These are phyloP conservation scores for Fonsecaea pedrosoi DNA, from an alignment of 2,329 filamentous ascomycete species.

Conservation along the genomic window DNA sequence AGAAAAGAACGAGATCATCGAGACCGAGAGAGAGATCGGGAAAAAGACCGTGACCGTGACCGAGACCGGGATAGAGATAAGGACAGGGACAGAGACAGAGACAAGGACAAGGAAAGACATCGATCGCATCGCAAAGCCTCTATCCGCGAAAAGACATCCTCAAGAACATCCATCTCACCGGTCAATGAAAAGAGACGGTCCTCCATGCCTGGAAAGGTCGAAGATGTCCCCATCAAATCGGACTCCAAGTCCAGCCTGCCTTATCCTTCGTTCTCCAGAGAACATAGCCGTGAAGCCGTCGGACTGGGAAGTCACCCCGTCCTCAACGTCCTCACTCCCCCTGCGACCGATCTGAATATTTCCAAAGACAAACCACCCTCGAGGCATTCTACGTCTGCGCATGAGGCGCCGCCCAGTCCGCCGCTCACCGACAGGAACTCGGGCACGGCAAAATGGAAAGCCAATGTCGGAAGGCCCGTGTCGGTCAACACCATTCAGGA, in stretches of 20 bases:
- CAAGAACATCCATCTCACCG: constrained; percentile 41
- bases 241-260: constrained; percentile 63
- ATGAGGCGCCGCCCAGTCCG: constrained; percentile 55
- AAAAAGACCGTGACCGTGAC: constrained; percentile 22
- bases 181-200: constrained; percentile 40
- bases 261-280: constrained; percentile 86
- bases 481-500: constrained; percentile 41
- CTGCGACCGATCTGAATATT: constrained; percentile 71
- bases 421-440: constrained; percentile 54
- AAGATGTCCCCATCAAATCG: constrained; percentile 29
- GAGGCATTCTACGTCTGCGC: constrained; percentile 32
- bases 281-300: constrained; percentile 86
- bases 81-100: constrained; percentile 30
- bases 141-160: constrained; percentile 36
- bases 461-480: constrained; percentile 42
- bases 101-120: constrained; percentile 33
- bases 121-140: constrained; percentile 35
- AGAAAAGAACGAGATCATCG: constrained; percentile 31
- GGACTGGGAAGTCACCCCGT: constrained; percentile 61
- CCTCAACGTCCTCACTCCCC: constrained; percentile 66
- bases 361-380: constrained; percentile 50
- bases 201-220: constrained; percentile 41
- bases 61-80: constrained; percentile 27
- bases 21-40: constrained; percentile 30
- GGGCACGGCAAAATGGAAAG: constrained; percentile 47